Evolutionary conservation across 2,329 filamentous ascomycete genomes (phyloP).

Genomic region (Claviceps sp.): DNA sequence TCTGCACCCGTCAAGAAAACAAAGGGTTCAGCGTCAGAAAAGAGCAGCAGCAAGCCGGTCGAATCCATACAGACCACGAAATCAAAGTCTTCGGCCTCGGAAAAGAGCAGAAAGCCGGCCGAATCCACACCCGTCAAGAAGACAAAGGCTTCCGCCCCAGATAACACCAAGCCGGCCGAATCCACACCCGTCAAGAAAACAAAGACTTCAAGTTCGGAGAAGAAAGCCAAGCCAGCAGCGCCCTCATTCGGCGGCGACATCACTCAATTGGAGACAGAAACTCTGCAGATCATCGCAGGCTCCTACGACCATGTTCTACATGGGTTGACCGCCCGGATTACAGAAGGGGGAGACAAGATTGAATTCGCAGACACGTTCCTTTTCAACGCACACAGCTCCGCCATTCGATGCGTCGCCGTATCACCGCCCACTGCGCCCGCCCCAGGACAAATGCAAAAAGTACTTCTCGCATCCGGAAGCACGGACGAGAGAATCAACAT

Average conservation of each 20-base stretch:
- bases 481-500: slow-evolving; percentile 93
- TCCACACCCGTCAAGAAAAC: slow-evolving; percentile 19
- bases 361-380: slow-evolving; percentile 87
- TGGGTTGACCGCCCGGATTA: slow-evolving; percentile 67
- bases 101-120: not conserved
- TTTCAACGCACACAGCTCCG: slow-evolving; percentile 84
- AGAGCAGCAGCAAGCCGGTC: not conserved
- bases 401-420: slow-evolving; percentile 78
- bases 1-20: slow-evolving; percentile 19
- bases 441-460: slow-evolving; percentile 57
- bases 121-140: slow-evolving; percentile 16
- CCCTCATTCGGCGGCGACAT: not conserved
- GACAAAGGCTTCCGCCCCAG: slow-evolving; percentile 11
- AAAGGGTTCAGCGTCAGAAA: slow-evolving; percentile 9
- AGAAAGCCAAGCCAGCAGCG: not conserved
- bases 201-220: slow-evolving; percentile 10
- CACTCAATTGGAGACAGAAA: slow-evolving; percentile 22
- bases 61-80: slow-evolving; percentile 20
- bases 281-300: slow-evolving; percentile 82
- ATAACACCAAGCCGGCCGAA: slow-evolving; percentile 6
- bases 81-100: slow-evolving; percentile 11
- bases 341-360: slow-evolving; percentile 21
- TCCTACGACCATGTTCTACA: slow-evolving; percentile 92
- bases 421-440: slow-evolving; percentile 57
- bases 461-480: slow-evolving; percentile 80